phyloP scores from a whole-genome alignment of 352 stramenopile genomes.

The Phytopythium oedochilum region DNA sequence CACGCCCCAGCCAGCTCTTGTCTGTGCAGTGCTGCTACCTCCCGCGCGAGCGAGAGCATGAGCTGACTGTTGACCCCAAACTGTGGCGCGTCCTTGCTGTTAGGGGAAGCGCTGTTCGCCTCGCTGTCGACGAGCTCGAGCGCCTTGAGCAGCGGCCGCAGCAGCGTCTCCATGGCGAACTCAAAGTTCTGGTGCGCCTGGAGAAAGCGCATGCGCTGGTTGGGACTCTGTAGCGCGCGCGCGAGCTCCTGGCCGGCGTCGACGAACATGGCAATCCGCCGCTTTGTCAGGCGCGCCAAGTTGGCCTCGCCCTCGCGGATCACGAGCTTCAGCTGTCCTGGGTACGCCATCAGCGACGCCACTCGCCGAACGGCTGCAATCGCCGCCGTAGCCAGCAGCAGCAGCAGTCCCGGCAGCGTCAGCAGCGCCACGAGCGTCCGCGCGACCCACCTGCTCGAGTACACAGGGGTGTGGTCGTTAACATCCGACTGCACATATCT shows the following conservation, averaged over 20 bases:
- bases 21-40: slow-evolving; percentile 30
- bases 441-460: slow-evolving; percentile 26
- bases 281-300: slow-evolving; percentile 68
- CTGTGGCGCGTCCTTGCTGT: not conserved
- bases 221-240: slow-evolving; percentile 18
- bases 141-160: slow-evolving; percentile 47
- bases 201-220: slow-evolving; percentile 42
- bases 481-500: not conserved
- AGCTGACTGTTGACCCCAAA: slow-evolving; percentile 41
- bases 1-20: slow-evolving; percentile 27
- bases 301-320: slow-evolving; percentile 76
- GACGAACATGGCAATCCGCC: slow-evolving; percentile 61
- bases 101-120: slow-evolving; percentile 1
- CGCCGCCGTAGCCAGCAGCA: slow-evolving; percentile 31
- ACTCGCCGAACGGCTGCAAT: slow-evolving; percentile 40
- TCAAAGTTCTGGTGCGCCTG: slow-evolving; percentile 65
- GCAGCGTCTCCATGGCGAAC: slow-evolving; percentile 62
- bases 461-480: not conserved
- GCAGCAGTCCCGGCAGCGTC: slow-evolving; percentile 45
- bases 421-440: slow-evolving; percentile 40
- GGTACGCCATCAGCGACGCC: slow-evolving; percentile 59
- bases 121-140: slow-evolving; percentile 51
- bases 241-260: slow-evolving; percentile 55
- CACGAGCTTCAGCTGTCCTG: slow-evolving; percentile 70
- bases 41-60: slow-evolving; percentile 36